Evolutionary conservation across 2,329 filamentous ascomycete species (phyloP).

Genomic region (Albophoma yamanashiensis): DNA sequence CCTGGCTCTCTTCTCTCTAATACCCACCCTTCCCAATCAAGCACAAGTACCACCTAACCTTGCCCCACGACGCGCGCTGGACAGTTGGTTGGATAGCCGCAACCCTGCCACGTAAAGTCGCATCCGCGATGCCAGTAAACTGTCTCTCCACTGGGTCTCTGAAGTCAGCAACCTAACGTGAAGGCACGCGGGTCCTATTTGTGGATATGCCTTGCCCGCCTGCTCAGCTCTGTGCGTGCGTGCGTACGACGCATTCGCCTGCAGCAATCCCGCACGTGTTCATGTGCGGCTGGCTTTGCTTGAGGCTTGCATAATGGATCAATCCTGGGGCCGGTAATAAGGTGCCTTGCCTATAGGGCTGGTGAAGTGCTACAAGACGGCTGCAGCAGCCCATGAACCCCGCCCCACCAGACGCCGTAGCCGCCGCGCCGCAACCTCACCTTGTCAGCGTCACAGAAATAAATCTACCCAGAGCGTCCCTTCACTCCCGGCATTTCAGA

Average conservation of each 20-base stretch:
- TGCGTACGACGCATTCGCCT: neutral
- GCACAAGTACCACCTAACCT: too few relatives aligned
- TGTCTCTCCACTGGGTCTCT: too few relatives aligned
- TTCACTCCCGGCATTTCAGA: neutral
- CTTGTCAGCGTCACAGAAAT: neutral
- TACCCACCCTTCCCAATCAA: too few relatives aligned
- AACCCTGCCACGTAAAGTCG: too few relatives aligned
- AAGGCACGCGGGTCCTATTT: neutral
- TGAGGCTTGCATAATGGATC: neutral
- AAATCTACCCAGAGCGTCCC: neutral
- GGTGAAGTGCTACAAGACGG: neutral
- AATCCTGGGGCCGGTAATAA: neutral
- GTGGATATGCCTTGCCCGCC: neutral
- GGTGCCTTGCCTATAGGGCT: neutral
- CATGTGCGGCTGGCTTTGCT: neutral
- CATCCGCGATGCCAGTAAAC: too few relatives aligned
- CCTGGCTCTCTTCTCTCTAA: too few relatives aligned
- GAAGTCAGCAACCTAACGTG: too few relatives aligned
- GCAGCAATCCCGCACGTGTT: neutral
- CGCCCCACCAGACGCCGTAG: neutral
- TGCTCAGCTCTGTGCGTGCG: too few relatives aligned
- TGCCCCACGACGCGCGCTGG: too few relatives aligned
- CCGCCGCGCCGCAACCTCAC: neutral
- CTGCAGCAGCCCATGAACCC: neutral
- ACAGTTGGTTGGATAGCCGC: too few relatives aligned